A percentile compares a stretch with the other conserved stretches of the same genome.
Evolutionary conservation across 73 alveolate genomes (phyloP).

Genomic region (Paramecium bursaria): DNA sequence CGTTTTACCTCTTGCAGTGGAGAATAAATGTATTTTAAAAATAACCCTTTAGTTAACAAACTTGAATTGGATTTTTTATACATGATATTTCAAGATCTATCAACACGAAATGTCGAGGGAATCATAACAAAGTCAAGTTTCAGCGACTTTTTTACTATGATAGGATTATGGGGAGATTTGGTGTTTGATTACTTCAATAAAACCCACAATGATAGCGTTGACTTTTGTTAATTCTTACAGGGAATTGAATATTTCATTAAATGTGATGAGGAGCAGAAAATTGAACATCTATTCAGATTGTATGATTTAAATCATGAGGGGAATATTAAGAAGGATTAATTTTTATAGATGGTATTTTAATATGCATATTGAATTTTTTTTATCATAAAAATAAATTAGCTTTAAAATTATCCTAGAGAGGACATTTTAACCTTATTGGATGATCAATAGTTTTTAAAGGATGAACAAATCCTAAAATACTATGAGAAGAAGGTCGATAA

Average conservation of each 20-base stretch:
- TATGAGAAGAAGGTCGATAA: slow-evolving; percentile 25
- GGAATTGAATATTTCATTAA: slow-evolving; percentile 41
- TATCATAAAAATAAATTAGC: no score
- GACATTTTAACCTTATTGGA: slow-evolving; percentile 17
- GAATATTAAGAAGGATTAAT: background rate
- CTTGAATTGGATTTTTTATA: slow-evolving; percentile 40
- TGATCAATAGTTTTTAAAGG: slow-evolving; percentile 26
- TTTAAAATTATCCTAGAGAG: slow-evolving; percentile 48
- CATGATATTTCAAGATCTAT: slow-evolving; percentile 18
- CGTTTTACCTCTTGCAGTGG: no score
- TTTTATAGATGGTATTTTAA: slow-evolving; percentile 48
- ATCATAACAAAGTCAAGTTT: background rate
- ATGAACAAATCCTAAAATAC: slow-evolving; percentile 3
- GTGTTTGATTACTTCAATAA: slow-evolving; percentile 46
- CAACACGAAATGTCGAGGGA: slow-evolving; percentile 22
- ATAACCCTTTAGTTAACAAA: slow-evolving; percentile 30
- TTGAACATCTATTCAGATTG: slow-evolving; percentile 33
- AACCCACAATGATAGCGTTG: background rate
- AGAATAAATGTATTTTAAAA: no score
- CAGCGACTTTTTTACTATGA: slow-evolving; percentile 56
- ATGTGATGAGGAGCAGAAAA: slow-evolving; percentile 50
- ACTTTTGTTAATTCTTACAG: slow-evolving; percentile 18
- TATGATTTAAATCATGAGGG: slow-evolving; percentile 34
- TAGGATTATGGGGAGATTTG: slow-evolving; percentile 48
- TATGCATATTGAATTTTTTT: no score